phyloP scores from a whole-genome alignment of 164 flowering plant genomes.

The Umbellularia californica region DNA sequence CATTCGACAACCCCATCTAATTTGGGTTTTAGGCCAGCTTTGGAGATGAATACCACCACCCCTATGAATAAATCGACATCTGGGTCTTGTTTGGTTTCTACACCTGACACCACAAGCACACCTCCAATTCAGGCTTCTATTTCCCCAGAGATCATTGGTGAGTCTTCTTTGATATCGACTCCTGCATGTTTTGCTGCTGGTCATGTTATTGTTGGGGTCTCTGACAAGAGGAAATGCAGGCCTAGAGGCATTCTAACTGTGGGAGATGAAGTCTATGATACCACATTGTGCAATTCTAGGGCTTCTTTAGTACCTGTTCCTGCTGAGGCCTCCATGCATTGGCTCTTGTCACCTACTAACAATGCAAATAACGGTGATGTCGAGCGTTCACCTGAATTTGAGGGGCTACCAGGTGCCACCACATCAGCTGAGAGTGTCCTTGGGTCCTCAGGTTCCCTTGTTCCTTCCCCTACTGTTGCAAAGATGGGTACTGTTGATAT shows the following conservation, averaged over 20 bases:
- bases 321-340: conserved; percentile 62
- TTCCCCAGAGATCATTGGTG: conserved; percentile 68
- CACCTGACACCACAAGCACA: conserved; percentile 21
- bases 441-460: conserved; percentile 23
- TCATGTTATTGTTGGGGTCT: conserved; percentile 63
- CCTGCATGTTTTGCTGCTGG: conserved; percentile 74
- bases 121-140: conserved; percentile 58
- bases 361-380: conserved; percentile 10
- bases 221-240: conserved; percentile 80
- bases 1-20: not conserved
- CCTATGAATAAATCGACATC: conserved; percentile 29
- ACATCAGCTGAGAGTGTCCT: not conserved
- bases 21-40: not conserved
- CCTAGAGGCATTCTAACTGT: conserved; percentile 70
- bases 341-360: conserved; percentile 58
- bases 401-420: not conserved
- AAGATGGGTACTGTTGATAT: conserved; percentile 7
- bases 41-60: conserved; percentile 23
- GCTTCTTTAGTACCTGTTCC: conserved; percentile 37
- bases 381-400: conserved; percentile 20
- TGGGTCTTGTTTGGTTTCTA: conserved; percentile 27
- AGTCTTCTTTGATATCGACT: conserved; percentile 26
- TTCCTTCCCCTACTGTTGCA: conserved; percentile 44
- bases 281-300: conserved; percentile 18
- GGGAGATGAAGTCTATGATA: conserved; percentile 25